A percentile compares a stretch with the other conserved stretches of the same genome.
Conservation (phyloP, 345 rosid genomes). For the Reutealis trisperma region DNA sequence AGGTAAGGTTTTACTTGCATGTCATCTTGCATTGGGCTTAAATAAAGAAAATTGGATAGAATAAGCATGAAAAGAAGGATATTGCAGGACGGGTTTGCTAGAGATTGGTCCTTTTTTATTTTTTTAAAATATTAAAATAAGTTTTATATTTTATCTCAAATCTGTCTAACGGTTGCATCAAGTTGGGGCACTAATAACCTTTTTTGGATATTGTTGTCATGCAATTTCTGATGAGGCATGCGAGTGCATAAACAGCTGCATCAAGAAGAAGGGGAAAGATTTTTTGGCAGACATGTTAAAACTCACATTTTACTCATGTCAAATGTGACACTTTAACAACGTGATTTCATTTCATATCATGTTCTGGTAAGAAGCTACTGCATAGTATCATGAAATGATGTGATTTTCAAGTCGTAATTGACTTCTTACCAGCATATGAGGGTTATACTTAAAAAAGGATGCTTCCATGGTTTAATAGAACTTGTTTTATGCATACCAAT, state of each 20-base stretch:
- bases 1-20: slow-evolving; percentile 35
- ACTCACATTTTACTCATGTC: not conserved
- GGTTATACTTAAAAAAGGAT: not conserved
- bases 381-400: not conserved
- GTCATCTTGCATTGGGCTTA: not conserved
- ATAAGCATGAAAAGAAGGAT: not conserved
- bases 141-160: not conserved
- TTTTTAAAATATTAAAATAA: not conserved
- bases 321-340: not conserved
- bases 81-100: not conserved
- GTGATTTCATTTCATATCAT: not conserved
- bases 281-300: not conserved
- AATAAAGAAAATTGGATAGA: not conserved
- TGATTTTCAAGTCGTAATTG: not conserved
- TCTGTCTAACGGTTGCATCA: not conserved
- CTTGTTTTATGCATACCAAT: not conserved
- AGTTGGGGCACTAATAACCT: not conserved
- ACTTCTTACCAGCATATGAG: not conserved
- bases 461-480: not conserved
- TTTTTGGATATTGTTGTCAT: not conserved
- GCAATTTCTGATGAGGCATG: not conserved
- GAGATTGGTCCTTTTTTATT: not conserved
- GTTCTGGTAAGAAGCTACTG: not conserved
- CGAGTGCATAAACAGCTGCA: not conserved
- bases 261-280: not conserved